These are phyloP conservation scores for Aspergillus nanangensis DNA, from an alignment of 495 filamentous ascomycete species.

Conservation along the genomic window DNA sequence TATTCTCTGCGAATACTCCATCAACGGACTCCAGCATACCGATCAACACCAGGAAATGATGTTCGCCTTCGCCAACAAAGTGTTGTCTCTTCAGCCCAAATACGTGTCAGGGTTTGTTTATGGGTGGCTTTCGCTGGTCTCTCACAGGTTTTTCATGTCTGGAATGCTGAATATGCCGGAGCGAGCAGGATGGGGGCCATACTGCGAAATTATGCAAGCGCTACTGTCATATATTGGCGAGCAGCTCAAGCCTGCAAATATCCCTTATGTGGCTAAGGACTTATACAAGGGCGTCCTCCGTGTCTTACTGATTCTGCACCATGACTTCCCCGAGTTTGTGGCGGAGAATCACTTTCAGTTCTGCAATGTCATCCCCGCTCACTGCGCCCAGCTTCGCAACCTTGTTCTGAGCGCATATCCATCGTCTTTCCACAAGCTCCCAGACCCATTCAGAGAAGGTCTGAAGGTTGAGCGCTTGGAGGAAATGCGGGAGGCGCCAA, in stretches of 20 bases:
- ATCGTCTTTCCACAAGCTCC: constrained; percentile 66
- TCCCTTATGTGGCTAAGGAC: constrained; percentile 69
- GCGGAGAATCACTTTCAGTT: constrained; percentile 81
- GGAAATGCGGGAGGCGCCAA: constrained; percentile 65
- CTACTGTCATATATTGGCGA: constrained; percentile 73
- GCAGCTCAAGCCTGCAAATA: constrained; percentile 67
- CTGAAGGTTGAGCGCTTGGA: constrained; percentile 78
- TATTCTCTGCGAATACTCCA: constrained; percentile 66
- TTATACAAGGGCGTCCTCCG: constrained; percentile 82
- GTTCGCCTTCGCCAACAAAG: constrained; percentile 66
- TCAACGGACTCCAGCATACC: constrained; percentile 39
- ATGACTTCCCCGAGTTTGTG: constrained; percentile 92
- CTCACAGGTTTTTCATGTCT: constrained; percentile 85
- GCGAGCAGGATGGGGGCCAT: constrained; percentile 68
- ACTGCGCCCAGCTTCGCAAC: constrained; percentile 86
- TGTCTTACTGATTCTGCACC: constrained; percentile 78
- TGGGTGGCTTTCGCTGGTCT: constrained; percentile 75
- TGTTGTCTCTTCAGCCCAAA: constrained; percentile 69
- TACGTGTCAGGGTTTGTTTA: constrained; percentile 79
- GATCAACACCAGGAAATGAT: constrained; percentile 65
- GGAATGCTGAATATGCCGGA: constrained; percentile 65
- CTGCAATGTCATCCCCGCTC: constrained; percentile 77
- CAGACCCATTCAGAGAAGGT: constrained; percentile 75
- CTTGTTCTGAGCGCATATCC: constrained; percentile 83
- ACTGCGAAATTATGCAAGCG: constrained; percentile 69